Evolutionary conservation across 176 grass and related monocot species (phyloP), one percentile per base, ranked within the genome.

Genomic region (Oryza meyeriana): DNA sequence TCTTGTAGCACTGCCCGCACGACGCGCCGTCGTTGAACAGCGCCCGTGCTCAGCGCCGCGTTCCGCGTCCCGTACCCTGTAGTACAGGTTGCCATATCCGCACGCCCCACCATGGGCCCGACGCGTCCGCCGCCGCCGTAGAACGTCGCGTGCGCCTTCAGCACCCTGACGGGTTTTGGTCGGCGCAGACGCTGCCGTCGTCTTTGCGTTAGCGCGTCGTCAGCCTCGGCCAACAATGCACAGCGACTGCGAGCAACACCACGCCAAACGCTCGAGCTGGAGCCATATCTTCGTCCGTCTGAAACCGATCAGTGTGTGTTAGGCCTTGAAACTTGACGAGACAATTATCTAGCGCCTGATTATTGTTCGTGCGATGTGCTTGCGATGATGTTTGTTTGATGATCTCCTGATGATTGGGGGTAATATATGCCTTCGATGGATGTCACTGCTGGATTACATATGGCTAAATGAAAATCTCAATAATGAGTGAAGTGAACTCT

Each of bases 41-140:
- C 4, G 66, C 75, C n/a, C 17, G 88, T 74, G 83, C 92, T 94
- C 55, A 91, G 34, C 5, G 88, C 88, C 11, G 92, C 89, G 29
- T 85, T 91, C 11, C 83, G 7, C 1, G 80, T 65, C 6, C 84
- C 87, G 28, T 87, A 93, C 91, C 87, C 9, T 50, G 10, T 0
- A 1, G 80, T 90, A 82, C 30, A 90, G 28, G 55, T 93, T 88
- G 0, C 77, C 81, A 30, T 93, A 93, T 3, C 87, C 84, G 9
- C 91, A 93, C n/a, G 91, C 87, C 0, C 91, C 91, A 8, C 85
- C 89, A 87, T 90, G 57, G 89, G 68, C 76, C 84, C 7, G 89
- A 80, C 66, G 66, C 89, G 10, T 88, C 85, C 4, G 80, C n/a
- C 63, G 18, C 76, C 76, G 18, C 89, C 81, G 72, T 91, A 88